Percentiles rank a stretch among this genome's conserved stretches.
phyloP scores from a whole-genome alignment of 2,329 filamentous ascomycete genomes.

The Aureobasidium sp. region DNA sequence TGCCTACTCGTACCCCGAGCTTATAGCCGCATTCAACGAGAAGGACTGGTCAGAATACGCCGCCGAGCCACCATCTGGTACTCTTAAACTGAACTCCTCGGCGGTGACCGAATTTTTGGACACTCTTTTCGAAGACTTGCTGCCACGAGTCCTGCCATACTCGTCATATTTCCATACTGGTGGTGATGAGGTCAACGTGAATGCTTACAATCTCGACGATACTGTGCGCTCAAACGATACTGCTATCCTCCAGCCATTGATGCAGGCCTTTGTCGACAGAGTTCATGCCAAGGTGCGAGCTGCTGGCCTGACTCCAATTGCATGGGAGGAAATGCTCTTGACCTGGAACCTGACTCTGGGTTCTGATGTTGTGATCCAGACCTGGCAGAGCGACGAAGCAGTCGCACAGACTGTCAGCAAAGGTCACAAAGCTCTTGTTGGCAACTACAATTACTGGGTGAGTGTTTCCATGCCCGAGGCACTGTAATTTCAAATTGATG shows the following conservation, averaged over 20 bases:
- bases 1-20: constrained; percentile 56
- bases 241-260: constrained; percentile 58
- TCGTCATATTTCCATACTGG: constrained; percentile 75
- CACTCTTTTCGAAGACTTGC: constrained; percentile 62
- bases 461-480: constrained; percentile 21
- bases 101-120: constrained; percentile 64
- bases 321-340: constrained; percentile 82
- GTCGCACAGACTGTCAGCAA: constrained; percentile 50
- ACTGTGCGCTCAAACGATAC: constrained; percentile 59
- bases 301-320: constrained; percentile 60
- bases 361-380: constrained; percentile 65
- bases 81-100: constrained; percentile 67
- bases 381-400: constrained; percentile 60
- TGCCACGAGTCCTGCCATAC: constrained; percentile 63
- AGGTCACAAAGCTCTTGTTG: constrained; percentile 65
- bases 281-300: constrained; percentile 57
- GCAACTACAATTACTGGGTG: constrained; percentile 71
- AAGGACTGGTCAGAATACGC: constrained; percentile 46
- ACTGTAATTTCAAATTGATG: neutral
- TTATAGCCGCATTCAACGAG: constrained; percentile 57
- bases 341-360: constrained; percentile 69
- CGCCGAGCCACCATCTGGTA: constrained; percentile 48
- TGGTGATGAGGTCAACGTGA: constrained; percentile 76
- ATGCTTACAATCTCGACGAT: constrained; percentile 65
- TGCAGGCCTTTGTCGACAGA: constrained; percentile 68